Percentiles rank a stretch among this genome's conserved stretches.
These are phyloP conservation scores for Hirsutella minnesotensis DNA, from an alignment of 2,329 filamentous ascomycete species.

Conservation along the genomic window DNA sequence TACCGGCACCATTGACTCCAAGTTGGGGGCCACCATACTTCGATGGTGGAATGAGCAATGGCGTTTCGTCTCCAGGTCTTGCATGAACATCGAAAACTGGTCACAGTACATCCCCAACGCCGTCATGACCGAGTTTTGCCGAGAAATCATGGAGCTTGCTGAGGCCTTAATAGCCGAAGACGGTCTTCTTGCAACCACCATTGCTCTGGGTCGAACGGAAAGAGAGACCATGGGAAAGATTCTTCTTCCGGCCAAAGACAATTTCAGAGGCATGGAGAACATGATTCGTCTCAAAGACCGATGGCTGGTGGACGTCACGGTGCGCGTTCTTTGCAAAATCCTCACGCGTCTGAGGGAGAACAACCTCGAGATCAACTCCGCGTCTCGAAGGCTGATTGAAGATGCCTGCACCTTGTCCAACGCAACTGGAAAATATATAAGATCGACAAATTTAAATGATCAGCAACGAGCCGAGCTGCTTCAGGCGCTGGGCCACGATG, in stretches of 20 bases:
- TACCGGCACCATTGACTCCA: conserved; percentile 40
- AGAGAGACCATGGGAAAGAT: conserved; percentile 27
- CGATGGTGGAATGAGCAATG: conserved; percentile 79
- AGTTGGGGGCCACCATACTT: conserved; percentile 55
- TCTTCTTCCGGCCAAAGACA: conserved; percentile 26
- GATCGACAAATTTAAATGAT: conserved; percentile 68
- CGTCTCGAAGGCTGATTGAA: conserved; percentile 48
- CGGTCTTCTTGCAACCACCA: conserved; percentile 64
- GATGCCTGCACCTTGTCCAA: conserved; percentile 52
- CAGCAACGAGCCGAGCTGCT: conserved; percentile 77
- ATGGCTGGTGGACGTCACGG: conserved; percentile 72
- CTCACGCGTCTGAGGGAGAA: conserved; percentile 70
- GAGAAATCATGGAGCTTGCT: conserved; percentile 90
- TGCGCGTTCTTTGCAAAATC: conserved; percentile 74
- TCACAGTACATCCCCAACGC: conserved; percentile 62
- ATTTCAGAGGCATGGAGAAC: conserved; percentile 60
- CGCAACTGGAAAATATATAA: conserved; percentile 38
- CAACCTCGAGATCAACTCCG: conserved; percentile 54
- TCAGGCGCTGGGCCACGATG: conserved; percentile 47
- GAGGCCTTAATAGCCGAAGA: conserved; percentile 78
- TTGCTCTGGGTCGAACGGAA: conserved; percentile 21
- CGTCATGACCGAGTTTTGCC: conserved; percentile 83
- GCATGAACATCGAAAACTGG: conserved; percentile 76
- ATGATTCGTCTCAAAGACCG: conserved; percentile 86
- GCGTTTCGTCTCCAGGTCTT: conserved; percentile 69